A percentile compares a stretch with the other conserved stretches of the same genome.
Evolutionary conservation across 495 filamentous ascomycete genomes (phyloP).

Genomic region (Margaritispora aquatica): DNA sequence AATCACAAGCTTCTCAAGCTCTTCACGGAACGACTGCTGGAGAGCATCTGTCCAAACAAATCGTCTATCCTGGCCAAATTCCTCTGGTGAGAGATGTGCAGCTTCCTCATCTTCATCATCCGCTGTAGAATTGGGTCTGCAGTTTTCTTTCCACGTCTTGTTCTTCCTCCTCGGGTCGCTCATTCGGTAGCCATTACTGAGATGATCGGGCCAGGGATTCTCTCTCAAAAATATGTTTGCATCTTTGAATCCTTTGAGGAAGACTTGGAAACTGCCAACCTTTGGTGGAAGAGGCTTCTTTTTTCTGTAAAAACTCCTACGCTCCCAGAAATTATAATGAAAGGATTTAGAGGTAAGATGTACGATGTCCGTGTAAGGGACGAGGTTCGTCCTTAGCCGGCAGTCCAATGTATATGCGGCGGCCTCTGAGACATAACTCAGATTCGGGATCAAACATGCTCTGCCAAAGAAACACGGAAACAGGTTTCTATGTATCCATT

Average conservation of each 20-base stretch:
- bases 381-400: conserved; percentile 82
- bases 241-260: conserved; percentile 93
- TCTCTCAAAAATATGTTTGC: conserved; percentile 92
- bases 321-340: conserved; percentile 96
- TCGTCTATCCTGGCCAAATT: conserved; percentile 39
- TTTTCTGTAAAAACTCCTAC: conserved; percentile 78
- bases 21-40: conserved; percentile 88
- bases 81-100: conserved; percentile 36
- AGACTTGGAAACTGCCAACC: conserved; percentile 93
- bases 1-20: conserved; percentile 95
- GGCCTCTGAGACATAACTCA: conserved; percentile 98
- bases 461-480: conserved; percentile 97
- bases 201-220: conserved; percentile 97
- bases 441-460: conserved; percentile 93
- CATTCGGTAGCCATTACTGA: conserved; percentile 66
- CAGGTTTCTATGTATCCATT: conserved; percentile 89
- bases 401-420: conserved; percentile 93
- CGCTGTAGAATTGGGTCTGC: conserved; percentile 60
- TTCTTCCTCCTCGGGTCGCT: conserved; percentile 64
- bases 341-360: conserved; percentile 94
- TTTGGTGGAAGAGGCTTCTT: conserved; percentile 87
- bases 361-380: conserved; percentile 94
- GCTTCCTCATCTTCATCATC: conserved; percentile 63
- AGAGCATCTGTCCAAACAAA: conserved; percentile 86
- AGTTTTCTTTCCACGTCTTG: conserved; percentile 78